Percentiles rank a stretch among this genome's conserved stretches.
These are phyloP conservation scores for Penicillium macrosclerotiorum DNA, from an alignment of 495 filamentous ascomycete species.

Conservation along the genomic window DNA sequence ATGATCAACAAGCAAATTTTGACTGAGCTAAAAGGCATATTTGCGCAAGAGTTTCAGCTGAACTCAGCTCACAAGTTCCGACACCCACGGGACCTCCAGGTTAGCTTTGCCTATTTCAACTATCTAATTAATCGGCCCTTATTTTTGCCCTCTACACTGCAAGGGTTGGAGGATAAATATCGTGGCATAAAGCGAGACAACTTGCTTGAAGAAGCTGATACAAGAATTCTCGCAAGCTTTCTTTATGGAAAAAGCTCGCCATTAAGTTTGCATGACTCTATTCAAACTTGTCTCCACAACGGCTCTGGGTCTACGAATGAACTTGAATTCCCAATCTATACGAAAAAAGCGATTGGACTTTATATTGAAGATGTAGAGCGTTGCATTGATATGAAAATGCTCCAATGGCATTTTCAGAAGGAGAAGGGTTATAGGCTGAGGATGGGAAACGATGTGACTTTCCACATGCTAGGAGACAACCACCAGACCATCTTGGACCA, in stretches of 20 bases:
- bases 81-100: constrained; percentile 4
- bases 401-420: constrained; percentile 1
- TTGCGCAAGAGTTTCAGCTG: constrained; percentile 3
- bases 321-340: neutral
- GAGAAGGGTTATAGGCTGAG: constrained; percentile 7
- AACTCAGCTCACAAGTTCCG: constrained; percentile 7
- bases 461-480: constrained; percentile 8
- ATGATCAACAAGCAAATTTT: constrained; percentile 9
- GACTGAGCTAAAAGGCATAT: constrained; percentile 4
- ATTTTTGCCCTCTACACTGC: constrained; percentile 5
- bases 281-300: constrained; percentile 2
- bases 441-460: constrained; percentile 10
- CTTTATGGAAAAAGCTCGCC: neutral
- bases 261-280: neutral
- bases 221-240: constrained; percentile 1
- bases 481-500: constrained; percentile 7
- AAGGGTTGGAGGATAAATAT: neutral
- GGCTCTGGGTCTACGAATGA: neutral
- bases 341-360: neutral
- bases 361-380: constrained; percentile 1
- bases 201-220: constrained; percentile 1
- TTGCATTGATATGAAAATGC: neutral
- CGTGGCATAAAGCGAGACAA: neutral
- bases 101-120: constrained; percentile 9
- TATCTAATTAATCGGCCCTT: constrained; percentile 5